Evolutionary conservation across 164 flowering plant genomes (phyloP).

Genomic region (Piper longum): DNA sequence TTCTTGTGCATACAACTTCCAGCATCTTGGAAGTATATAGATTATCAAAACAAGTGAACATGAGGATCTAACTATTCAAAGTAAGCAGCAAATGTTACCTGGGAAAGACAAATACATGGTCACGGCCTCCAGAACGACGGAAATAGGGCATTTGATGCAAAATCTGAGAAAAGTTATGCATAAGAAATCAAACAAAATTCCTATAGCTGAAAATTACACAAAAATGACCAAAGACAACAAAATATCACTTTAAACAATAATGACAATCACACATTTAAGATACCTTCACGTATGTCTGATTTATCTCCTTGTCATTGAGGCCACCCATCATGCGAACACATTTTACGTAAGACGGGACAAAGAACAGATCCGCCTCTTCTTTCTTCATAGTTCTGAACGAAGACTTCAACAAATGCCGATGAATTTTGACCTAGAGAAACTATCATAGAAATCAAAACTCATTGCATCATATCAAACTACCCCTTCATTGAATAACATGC

Average conservation of each 20-base stretch:
- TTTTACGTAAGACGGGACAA: conserved; percentile 81
- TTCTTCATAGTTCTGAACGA: conserved; percentile 59
- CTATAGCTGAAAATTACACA: background rate
- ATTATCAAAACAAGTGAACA: too few relatives aligned
- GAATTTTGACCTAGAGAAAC: conserved; percentile 60
- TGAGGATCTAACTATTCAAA: background rate
- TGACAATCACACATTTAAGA: background rate
- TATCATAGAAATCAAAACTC: background rate
- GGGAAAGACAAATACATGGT: conserved; percentile 91
- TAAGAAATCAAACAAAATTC: too few relatives aligned
- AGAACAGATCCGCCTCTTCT: conserved; percentile 88
- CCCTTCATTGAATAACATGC: too few relatives aligned
- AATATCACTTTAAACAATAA: background rate
- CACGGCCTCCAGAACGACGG: conserved; percentile 76
- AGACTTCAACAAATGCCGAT: conserved; percentile 47
- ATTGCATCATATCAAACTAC: background rate
- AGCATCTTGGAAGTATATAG: too few relatives aligned
- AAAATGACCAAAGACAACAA: background rate
- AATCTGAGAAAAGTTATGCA: background rate
- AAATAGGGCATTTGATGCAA: conserved; percentile 93
- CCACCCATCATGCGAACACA: conserved; percentile 93
- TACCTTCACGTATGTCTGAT: conserved; percentile 76
- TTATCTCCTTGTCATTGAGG: conserved; percentile 81
- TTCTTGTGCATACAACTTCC: too few relatives aligned
- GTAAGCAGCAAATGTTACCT: conserved; percentile 31